Percentiles rank a stretch among this genome's conserved stretches.
These are phyloP conservation scores for Trametes coccinea DNA, from an alignment of 768 basidiomycete genomes.

Conservation along the genomic window DNA sequence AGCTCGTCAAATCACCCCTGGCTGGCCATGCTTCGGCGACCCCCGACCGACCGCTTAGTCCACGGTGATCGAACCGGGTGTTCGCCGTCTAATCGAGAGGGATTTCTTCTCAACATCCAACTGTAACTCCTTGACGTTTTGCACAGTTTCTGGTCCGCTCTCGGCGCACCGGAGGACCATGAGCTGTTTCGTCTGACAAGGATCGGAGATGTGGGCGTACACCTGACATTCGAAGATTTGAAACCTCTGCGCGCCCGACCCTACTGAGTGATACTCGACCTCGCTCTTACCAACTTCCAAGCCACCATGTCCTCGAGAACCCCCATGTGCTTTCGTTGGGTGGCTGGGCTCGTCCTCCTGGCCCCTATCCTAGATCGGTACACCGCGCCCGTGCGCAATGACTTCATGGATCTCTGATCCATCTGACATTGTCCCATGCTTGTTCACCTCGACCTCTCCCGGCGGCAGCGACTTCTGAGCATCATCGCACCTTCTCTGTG, in stretches of 20 bases:
- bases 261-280: background rate
- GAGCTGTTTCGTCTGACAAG: background rate
- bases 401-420: conserved; percentile 2
- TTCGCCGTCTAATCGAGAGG: background rate
- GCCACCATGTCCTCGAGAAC: background rate
- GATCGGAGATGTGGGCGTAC: background rate
- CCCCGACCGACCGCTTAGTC: background rate
- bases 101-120: background rate
- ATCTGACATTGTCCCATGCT: background rate
- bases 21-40: background rate
- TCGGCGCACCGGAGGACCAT: background rate
- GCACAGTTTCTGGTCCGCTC: background rate
- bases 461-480: background rate
- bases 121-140: background rate
- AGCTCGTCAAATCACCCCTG: background rate
- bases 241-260: background rate
- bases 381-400: background rate
- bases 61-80: background rate
- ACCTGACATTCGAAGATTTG: background rate
- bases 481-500: conserved; percentile 5
- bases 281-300: background rate
- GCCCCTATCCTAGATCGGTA: background rate
- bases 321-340: background rate
- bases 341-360: background rate
- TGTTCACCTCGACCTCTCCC: background rate